phyloP scores from a whole-genome alignment of 306 rosid genomes.

The Fragaria nilgerrensis region DNA sequence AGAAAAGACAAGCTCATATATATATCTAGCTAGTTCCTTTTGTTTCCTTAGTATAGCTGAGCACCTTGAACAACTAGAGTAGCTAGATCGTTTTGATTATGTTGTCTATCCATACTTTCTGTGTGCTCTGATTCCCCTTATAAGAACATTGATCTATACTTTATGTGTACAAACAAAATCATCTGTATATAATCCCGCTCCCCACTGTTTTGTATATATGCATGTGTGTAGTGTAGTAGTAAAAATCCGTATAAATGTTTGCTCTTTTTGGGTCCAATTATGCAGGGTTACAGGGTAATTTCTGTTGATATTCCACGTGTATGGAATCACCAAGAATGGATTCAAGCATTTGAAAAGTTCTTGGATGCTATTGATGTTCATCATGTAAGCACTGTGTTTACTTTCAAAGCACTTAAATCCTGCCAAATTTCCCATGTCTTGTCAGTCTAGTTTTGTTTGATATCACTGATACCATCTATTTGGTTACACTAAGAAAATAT shows the following conservation, averaged over 20 bases:
- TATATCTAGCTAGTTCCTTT: neutral
- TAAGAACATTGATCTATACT: neutral
- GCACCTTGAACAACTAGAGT: neutral
- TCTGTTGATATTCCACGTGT: constrained; percentile 95
- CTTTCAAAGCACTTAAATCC: neutral
- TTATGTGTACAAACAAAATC: neutral
- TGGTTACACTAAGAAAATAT: neutral
- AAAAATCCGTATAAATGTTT: neutral
- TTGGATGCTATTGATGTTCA: constrained; percentile 98
- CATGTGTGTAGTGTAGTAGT: neutral
- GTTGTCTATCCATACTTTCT: neutral
- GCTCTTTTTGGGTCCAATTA: neutral
- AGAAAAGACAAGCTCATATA: neutral
- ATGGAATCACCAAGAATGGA: constrained; percentile 92
- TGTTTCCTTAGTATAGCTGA: constrained; percentile 3
- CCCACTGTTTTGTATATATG: neutral
- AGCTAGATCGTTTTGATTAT: neutral
- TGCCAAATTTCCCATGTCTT: neutral
- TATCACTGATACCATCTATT: neutral
- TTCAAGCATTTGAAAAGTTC: constrained; percentile 95
- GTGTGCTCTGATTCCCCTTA: neutral
- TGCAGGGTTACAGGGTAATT: constrained; percentile 94
- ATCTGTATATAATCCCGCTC: neutral
- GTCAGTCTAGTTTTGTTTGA: neutral
- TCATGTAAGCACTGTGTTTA: constrained; percentile 61